A percentile compares a stretch with the other conserved stretches of the same genome.
Conservation (phyloP, 768 basidiomycete species). For the Tylopilus sp. region DNA sequence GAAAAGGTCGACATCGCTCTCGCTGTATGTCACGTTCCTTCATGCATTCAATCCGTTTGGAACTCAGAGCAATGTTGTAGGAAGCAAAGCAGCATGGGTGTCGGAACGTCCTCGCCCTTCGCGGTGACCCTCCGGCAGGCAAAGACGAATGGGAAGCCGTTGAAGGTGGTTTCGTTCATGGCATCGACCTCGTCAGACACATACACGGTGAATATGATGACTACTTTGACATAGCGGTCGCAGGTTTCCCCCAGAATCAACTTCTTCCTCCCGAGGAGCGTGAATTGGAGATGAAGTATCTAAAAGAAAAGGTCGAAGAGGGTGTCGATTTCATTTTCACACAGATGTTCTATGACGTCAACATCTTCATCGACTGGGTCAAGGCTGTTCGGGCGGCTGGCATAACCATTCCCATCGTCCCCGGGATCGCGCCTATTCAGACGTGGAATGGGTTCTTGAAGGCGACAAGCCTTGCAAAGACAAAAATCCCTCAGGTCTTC, state of each 20-base stretch:
- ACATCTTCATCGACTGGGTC: conserved; percentile 91
- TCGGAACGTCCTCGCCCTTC: conserved; percentile 88
- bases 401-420: conserved; percentile 86
- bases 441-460: conserved; percentile 94
- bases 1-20: conserved; percentile 93
- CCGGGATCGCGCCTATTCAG: conserved; percentile 93
- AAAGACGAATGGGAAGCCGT: conserved; percentile 91
- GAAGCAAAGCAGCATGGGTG: conserved; percentile 89
- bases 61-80: conserved; percentile 38
- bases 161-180: conserved; percentile 86
- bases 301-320: conserved; percentile 90
- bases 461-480: conserved; percentile 76
- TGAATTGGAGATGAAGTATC: conserved; percentile 73
- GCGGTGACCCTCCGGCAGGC: conserved; percentile 89
- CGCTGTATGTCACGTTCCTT: conserved; percentile 50
- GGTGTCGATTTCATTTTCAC: conserved; percentile 95
- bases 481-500: conserved; percentile 70
- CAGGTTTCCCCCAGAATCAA: conserved; percentile 88
- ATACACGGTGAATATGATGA: conserved; percentile 81
- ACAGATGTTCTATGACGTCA: conserved; percentile 96
- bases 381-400: conserved; percentile 77
- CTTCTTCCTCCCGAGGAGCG: conserved; percentile 69
- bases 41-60: not conserved
- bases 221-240: conserved; percentile 93
- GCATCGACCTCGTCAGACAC: conserved; percentile 87